phyloP scores from a whole-genome alignment of 148 eudicot genomes.

The Cornus controversa region DNA sequence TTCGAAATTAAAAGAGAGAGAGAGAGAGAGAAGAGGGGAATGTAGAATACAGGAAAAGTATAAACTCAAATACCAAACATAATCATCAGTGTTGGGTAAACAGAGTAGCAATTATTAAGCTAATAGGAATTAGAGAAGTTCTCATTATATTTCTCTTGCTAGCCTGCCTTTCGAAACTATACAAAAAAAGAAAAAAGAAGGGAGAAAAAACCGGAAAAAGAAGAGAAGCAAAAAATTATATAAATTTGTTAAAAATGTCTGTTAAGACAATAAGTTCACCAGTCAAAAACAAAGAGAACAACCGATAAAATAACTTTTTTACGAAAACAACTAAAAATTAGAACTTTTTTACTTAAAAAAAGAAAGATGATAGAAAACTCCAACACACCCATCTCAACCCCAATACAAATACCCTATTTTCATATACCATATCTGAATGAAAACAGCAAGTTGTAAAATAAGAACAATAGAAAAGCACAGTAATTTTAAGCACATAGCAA shows the following conservation, averaged over 20 bases:
- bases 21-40: neutral
- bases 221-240: too few relatives aligned
- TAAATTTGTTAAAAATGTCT: too few relatives aligned
- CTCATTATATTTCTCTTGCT: neutral
- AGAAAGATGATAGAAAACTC: neutral
- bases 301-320: neutral
- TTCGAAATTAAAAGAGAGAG: neutral
- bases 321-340: neutral
- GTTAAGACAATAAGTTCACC: too few relatives aligned
- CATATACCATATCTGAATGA: neutral
- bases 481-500: neutral
- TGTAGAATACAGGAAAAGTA: slow-evolving; percentile 7
- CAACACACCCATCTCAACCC: neutral
- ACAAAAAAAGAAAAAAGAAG: neutral
- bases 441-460: neutral
- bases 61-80: neutral
- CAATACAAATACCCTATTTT: neutral
- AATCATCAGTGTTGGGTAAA: neutral
- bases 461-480: neutral
- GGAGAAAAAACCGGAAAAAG: too few relatives aligned
- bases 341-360: neutral
- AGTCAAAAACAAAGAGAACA: too few relatives aligned
- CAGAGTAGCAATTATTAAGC: neutral
- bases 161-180: neutral
- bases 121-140: neutral